Conservation (phyloP, 108 stramenopile genomes). For the Nannochloropsis salina region DNA sequence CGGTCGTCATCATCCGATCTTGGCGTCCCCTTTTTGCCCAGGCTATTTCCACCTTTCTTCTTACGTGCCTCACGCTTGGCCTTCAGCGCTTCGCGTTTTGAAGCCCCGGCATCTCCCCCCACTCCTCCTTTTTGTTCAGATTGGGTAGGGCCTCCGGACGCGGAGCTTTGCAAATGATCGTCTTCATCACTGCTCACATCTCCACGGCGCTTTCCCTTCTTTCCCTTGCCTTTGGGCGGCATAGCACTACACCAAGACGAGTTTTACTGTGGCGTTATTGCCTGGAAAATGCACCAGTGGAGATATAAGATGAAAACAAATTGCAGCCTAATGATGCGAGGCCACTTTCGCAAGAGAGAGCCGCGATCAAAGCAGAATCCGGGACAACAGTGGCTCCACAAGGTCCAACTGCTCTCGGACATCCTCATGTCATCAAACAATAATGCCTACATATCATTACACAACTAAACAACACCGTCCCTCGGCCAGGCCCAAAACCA, state of each 20-base stretch:
- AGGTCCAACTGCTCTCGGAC: too few relatives aligned
- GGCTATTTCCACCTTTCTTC: neutral
- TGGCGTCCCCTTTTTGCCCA: neutral
- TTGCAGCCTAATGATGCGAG: too few relatives aligned
- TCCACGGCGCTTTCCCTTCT: constrained; percentile 45
- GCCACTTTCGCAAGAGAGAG: too few relatives aligned
- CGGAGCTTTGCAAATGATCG: neutral
- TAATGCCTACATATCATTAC: too few relatives aligned
- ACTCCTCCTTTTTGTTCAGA: neutral
- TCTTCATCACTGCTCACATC: constrained; percentile 35
- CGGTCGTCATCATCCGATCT: neutral
- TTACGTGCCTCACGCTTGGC: neutral
- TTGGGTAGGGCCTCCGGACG: neutral
- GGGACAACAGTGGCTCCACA: too few relatives aligned
- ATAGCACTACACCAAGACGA: neutral
- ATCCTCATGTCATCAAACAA: too few relatives aligned
- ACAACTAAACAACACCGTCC: too few relatives aligned
- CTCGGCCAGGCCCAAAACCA: too few relatives aligned
- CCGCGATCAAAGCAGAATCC: too few relatives aligned
- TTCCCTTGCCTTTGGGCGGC: constrained; percentile 44
- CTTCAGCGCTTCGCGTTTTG: neutral
- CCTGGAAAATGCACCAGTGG: too few relatives aligned
- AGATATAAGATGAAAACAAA: too few relatives aligned
- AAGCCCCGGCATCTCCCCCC: neutral
- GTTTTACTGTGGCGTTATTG: too few relatives aligned